Evolutionary conservation across 2,329 filamentous ascomycete species (phyloP).

Genomic region (Lachnellula willkommii): DNA sequence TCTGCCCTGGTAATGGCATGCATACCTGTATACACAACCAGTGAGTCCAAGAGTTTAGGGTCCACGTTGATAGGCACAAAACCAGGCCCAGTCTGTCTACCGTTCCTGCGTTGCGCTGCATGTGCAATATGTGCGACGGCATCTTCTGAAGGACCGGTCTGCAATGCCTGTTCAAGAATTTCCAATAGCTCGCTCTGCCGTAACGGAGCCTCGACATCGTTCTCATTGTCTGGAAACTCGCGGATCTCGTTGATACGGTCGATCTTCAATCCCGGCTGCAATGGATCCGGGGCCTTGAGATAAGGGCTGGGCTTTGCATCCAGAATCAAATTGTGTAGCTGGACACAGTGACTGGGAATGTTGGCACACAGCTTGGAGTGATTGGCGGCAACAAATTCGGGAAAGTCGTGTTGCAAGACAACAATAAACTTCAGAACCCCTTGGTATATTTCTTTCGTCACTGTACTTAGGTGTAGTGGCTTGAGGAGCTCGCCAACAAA

Average conservation of each 20-base stretch:
- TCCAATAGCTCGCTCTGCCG: conserved; percentile 51
- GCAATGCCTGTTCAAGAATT: conserved; percentile 54
- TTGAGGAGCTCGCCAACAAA: conserved; percentile 79
- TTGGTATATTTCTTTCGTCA: conserved; percentile 79
- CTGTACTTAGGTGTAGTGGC: conserved; percentile 59
- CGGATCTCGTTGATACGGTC: conserved; percentile 72
- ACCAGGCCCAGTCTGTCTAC: conserved; percentile 58
- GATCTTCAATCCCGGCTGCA: conserved; percentile 67
- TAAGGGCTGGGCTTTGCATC: conserved; percentile 67
- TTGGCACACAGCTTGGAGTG: conserved; percentile 75
- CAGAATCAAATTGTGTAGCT: conserved; percentile 83
- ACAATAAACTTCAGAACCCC: conserved; percentile 77
- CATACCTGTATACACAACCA: conserved; percentile 77
- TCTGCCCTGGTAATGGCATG: conserved; percentile 58
- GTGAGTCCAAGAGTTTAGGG: conserved; percentile 66
- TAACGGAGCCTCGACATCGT: conserved; percentile 50
- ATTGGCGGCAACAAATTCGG: conserved; percentile 85
- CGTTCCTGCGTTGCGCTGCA: conserved; percentile 57
- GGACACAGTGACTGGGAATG: conserved; percentile 77
- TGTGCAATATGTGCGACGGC: conserved; percentile 71
- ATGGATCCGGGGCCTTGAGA: conserved; percentile 67
- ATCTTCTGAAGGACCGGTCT: conserved; percentile 62
- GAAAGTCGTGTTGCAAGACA: conserved; percentile 87
- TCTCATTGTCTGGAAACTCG: conserved; percentile 59
- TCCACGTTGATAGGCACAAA: conserved; percentile 65